phyloP scores from a whole-genome alignment of 1,139 yeast genomes.

The Zygoascus meyerae region DNA sequence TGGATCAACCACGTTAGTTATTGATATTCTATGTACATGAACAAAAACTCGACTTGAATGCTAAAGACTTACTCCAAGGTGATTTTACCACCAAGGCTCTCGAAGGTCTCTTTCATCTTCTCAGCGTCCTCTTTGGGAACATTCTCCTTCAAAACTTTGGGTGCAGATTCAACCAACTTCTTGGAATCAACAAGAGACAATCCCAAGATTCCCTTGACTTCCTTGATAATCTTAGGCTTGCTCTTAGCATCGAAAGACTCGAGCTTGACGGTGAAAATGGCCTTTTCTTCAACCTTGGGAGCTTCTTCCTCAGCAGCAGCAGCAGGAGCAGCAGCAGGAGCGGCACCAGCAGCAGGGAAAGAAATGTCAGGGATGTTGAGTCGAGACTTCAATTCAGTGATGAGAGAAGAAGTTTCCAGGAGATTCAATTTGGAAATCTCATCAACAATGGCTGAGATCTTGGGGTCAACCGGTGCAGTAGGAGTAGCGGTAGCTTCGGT shows the following conservation, averaged over 20 bases:
- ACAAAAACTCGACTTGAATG: too few relatives aligned
- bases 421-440: slow-evolving; percentile 84
- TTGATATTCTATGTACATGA: too few relatives aligned
- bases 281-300: slow-evolving; percentile 85
- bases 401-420: slow-evolving; percentile 81
- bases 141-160: slow-evolving; percentile 82
- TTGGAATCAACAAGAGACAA: slow-evolving; percentile 93
- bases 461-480: slow-evolving; percentile 67
- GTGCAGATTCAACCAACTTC: slow-evolving; percentile 97
- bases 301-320: slow-evolving; percentile 72
- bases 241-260: slow-evolving; percentile 92
- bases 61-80: slow-evolving; percentile 57
- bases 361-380: slow-evolving; percentile 92
- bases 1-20: too few relatives aligned
- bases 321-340: slow-evolving; percentile 61
- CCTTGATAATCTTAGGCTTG: slow-evolving; percentile 96
- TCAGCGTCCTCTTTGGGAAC: slow-evolving; percentile 88
- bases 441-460: slow-evolving; percentile 80
- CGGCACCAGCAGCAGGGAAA: slow-evolving; percentile 65
- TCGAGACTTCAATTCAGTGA: slow-evolving; percentile 75
- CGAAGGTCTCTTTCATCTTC: slow-evolving; percentile 86
- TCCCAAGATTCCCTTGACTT: slow-evolving; percentile 87
- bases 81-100: slow-evolving; percentile 92
- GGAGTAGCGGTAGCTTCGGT: slow-evolving; percentile 31
- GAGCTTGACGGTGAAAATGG: slow-evolving; percentile 84